A percentile compares a stretch with the other conserved stretches of the same genome.
These are phyloP conservation scores for Saccharomycopsis olivae DNA, from an alignment of 805 yeast genomes.

Conservation along the genomic window DNA sequence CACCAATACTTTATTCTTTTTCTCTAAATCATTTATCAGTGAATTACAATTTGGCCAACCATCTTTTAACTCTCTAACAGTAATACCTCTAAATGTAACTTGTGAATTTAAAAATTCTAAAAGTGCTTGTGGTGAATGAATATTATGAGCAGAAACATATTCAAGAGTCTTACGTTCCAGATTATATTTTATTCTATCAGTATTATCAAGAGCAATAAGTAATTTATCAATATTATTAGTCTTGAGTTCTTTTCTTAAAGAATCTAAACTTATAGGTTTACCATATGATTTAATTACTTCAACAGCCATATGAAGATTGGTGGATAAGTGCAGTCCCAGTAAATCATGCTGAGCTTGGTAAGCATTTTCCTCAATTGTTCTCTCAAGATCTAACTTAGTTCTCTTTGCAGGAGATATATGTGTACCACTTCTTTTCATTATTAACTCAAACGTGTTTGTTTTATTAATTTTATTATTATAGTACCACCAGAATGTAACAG, in stretches of 20 bases:
- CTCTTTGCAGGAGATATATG: constrained; percentile 30
- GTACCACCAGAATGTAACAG: too few relatives aligned
- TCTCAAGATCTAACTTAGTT: constrained; percentile 19
- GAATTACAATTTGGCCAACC: constrained; percentile 92
- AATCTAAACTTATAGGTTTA: constrained; percentile 54
- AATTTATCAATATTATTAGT: constrained; percentile 46
- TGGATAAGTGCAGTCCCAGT: constrained; percentile 52
- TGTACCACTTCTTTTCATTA: too few relatives aligned
- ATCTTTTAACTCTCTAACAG: constrained; percentile 72
- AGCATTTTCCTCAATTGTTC: constrained; percentile 2
- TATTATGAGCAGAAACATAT: constrained; percentile 83
- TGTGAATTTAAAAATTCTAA: constrained; percentile 65
- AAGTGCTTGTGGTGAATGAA: constrained; percentile 70
- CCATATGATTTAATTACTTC: constrained; percentile 72
- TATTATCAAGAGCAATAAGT: constrained; percentile 58
- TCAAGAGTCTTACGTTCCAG: constrained; percentile 55
- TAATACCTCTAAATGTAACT: constrained; percentile 76
- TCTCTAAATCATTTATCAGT: constrained; percentile 70
- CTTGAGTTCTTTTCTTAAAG: constrained; percentile 57
- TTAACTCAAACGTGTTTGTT: too few relatives aligned
- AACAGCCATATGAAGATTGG: constrained; percentile 83
- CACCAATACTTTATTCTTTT: constrained; percentile 67
- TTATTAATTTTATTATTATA: too few relatives aligned
- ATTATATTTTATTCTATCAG: constrained; percentile 69
- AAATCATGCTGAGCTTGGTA: constrained; percentile 20